These are phyloP conservation scores for Tetrastigma voinierianum DNA, from an alignment of 164 flowering plant genomes.

Conservation along the genomic window DNA sequence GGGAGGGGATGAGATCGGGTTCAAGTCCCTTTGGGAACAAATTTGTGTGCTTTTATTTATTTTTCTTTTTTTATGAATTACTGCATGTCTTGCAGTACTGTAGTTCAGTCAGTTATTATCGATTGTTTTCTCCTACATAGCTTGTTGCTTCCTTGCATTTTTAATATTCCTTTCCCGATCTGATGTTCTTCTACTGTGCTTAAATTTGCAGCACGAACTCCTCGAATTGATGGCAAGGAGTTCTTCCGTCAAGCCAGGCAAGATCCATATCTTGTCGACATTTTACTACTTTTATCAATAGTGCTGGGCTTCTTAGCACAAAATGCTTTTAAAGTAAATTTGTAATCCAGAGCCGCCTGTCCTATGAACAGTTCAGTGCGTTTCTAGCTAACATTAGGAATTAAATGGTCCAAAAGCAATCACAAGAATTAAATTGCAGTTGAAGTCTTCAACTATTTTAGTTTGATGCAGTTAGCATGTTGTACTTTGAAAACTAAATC, in stretches of 20 bases:
- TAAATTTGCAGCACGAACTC: constrained; percentile 49
- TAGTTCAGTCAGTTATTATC: not conserved
- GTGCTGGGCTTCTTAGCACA: not conserved
- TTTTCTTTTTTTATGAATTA: too few relatives aligned
- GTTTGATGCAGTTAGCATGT: not conserved
- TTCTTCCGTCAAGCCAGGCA: constrained; percentile 96
- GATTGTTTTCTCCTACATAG: not conserved
- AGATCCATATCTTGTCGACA: constrained; percentile 7
- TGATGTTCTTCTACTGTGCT: constrained; percentile 4
- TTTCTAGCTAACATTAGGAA: constrained; percentile 89
- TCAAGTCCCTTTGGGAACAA: too few relatives aligned
- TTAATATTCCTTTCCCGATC: not conserved
- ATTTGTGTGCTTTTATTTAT: too few relatives aligned
- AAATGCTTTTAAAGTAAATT: constrained; percentile 4
- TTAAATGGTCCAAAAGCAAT: constrained; percentile 88
- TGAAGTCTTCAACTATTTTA: not conserved
- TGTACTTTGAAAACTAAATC: not conserved
- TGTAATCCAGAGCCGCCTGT: constrained; percentile 67
- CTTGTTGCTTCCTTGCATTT: not conserved
- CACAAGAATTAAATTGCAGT: constrained; percentile 66
- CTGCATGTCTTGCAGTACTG: not conserved
- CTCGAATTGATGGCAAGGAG: constrained; percentile 93
- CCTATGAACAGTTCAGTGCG: constrained; percentile 93
- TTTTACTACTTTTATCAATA: not conserved
- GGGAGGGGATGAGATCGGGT: too few relatives aligned